phyloP scores from a whole-genome alignment of 441 rosid genomes.

The Gossypium lobatum region DNA sequence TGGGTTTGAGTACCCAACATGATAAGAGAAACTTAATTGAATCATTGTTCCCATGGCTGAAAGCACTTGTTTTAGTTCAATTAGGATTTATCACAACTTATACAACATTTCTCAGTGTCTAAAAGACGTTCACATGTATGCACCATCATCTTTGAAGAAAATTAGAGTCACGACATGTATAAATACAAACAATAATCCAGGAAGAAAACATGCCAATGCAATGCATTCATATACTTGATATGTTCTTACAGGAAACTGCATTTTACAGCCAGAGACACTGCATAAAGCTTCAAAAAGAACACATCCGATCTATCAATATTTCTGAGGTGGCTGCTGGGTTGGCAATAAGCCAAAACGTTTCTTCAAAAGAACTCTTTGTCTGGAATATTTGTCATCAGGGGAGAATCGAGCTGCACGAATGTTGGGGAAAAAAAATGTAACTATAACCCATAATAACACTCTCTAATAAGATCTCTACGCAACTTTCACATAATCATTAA shows the following conservation, averaged over 20 bases:
- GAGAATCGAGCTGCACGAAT: constrained; percentile 77
- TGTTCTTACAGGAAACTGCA: not conserved
- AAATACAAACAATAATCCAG: not conserved
- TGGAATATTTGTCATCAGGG: constrained; percentile 89
- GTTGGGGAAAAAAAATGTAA: not conserved
- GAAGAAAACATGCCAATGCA: not conserved
- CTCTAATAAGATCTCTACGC: not conserved
- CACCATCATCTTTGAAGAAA: not conserved
- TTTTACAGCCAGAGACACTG: not conserved
- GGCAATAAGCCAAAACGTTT: constrained; percentile 89
- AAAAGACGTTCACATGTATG: too few relatives aligned
- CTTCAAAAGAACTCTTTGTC: constrained; percentile 82
- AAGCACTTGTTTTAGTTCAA: too few relatives aligned
- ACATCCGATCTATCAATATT: constrained; percentile 39
- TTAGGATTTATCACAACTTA: too few relatives aligned
- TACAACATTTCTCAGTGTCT: too few relatives aligned
- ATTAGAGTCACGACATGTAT: not conserved
- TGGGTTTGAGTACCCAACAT: too few relatives aligned
- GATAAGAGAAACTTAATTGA: too few relatives aligned
- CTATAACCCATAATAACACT: not conserved
- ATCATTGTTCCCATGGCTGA: too few relatives aligned
- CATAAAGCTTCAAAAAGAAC: not conserved
- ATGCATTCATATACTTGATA: not conserved
- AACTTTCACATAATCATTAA: not conserved
- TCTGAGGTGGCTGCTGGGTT: constrained; percentile 66